Base-by-base conservation (phyloP, 495 filamentous ascomycete genomes). In the Aspergillus mulundensis region DNA sequence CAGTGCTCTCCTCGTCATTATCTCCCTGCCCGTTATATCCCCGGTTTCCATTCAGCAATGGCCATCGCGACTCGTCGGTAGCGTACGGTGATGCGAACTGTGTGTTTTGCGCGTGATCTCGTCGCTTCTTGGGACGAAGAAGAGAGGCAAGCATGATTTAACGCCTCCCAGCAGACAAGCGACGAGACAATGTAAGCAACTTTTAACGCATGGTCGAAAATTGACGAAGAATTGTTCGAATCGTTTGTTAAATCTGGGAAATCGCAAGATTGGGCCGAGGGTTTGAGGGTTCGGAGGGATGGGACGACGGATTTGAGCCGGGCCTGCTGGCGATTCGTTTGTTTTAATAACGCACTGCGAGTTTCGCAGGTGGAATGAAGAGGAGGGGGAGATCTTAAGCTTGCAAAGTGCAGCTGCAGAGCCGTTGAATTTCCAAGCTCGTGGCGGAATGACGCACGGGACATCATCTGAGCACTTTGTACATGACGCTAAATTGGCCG, bases 1-100 rank as follows among this genome's bases (percentile, higher is more conserved):
- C 67, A 7, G 77, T 77, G 7, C 79, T 74, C 14, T 81, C 72
- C 21, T 79, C 72, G 15, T 77, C 76, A 23, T 70, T 64, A 6
- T 77, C 68, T 21, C 57, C 61, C 14, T 69, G 63, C 19, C 71
- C 68, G 14, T 66, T 58, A 18, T 74, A 70, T 32, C 79, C 81
- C 28, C 60, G 23, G 18, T 57, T 61, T 23, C 60, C 58, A 23
- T 60, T 64, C 58, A 66, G 64, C 57, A 68, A 69, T 14, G 72
- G 71, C 42, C 62, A 64, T 25, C 66, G 61, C 34, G 56, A 66
- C 38, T 74, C 67, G 19, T 51, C 60, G 23, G 66, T 48, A 7
- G 68, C 67, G 46, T 70, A 75, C 1, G 74, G 75, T 10, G 78
- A 77, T 0, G 76, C 77, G 65, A 79, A 83, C 2, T 73, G 70